phyloP scores from a whole-genome alignment of 2,329 filamentous ascomycete genomes.

The Pseudomassariella vexata region DNA sequence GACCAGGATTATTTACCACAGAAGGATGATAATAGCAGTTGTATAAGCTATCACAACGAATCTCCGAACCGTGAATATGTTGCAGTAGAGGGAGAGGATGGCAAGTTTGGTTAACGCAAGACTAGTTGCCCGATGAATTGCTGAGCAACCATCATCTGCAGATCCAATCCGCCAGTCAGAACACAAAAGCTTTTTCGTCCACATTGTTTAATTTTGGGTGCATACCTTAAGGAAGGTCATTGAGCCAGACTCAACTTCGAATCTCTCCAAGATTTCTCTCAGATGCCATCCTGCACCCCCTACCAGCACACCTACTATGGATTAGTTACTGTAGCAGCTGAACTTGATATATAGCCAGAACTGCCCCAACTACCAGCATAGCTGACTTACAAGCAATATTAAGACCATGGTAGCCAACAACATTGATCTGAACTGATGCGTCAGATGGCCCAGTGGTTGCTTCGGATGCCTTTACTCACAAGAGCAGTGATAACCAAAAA shows the following conservation, averaged over 20 bases:
- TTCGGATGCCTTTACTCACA: constrained; percentile 10
- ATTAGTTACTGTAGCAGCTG: no score
- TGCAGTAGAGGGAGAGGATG: constrained; percentile 22
- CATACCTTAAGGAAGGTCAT: constrained; percentile 12
- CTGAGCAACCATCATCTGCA: constrained; percentile 16
- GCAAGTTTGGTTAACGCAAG: constrained; percentile 23
- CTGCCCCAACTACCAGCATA: no score
- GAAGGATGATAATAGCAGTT: constrained; percentile 14
- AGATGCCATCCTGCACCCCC: constrained; percentile 16
- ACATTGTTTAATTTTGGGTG: no score
- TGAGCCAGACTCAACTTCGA: constrained; percentile 10
- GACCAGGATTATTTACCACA: constrained; percentile 14
- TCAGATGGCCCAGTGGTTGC: constrained; percentile 5
- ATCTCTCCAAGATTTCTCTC: constrained; percentile 12
- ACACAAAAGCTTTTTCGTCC: no score
- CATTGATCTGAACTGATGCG: constrained; percentile 7
- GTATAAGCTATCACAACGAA: constrained; percentile 18
- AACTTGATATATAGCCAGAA: no score
- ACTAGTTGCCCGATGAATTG: constrained; percentile 23
- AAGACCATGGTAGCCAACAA: constrained; percentile 12
- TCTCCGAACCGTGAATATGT: constrained; percentile 19
- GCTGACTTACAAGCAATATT: no score
- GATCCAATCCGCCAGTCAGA: constrained; percentile 1
- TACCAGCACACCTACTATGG: constrained; percentile 15
- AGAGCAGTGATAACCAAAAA: constrained; percentile 17